Evolutionary conservation across 1,139 yeast genomes (phyloP).

Genomic region (Debaryomycetaceae sp.): DNA sequence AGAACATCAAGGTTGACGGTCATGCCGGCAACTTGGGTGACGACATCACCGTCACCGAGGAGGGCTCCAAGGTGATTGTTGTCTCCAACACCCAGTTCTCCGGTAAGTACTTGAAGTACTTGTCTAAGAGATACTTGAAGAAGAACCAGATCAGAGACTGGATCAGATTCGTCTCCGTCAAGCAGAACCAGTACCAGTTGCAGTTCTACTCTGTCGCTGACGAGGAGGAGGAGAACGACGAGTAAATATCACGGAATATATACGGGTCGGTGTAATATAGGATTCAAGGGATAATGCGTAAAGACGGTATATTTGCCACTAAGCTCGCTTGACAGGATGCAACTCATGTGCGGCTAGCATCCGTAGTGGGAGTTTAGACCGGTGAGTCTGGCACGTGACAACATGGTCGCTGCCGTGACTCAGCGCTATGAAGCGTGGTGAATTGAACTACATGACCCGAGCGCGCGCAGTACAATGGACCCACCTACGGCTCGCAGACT

Average conservation of each 20-base stretch:
- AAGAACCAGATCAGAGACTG: slow-evolving; percentile 99
- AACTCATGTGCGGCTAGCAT: too few relatives aligned
- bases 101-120: slow-evolving; percentile 99
- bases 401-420: too few relatives aligned
- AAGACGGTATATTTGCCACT: too few relatives aligned
- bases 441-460: too few relatives aligned
- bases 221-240: slow-evolving; percentile 95
- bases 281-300: too few relatives aligned
- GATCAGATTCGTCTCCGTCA: slow-evolving; percentile 98
- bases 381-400: too few relatives aligned
- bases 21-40: slow-evolving; percentile 96
- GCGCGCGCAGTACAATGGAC: too few relatives aligned
- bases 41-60: slow-evolving; percentile 82
- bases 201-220: slow-evolving; percentile 98
- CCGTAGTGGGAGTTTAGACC: too few relatives aligned
- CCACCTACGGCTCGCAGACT: too few relatives aligned
- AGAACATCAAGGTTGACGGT: slow-evolving; percentile 98
- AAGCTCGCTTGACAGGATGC: too few relatives aligned
- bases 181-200: slow-evolving; percentile 95
- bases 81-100: slow-evolving; percentile 94
- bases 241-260: slow-evolving; percentile 35
- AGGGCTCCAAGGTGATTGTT: slow-evolving; percentile 82
- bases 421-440: too few relatives aligned
- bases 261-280: too few relatives aligned
- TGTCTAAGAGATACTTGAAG: slow-evolving; percentile 99